Percentiles rank a stretch among this genome's conserved stretches.
phyloP scores from a whole-genome alignment of 345 rosid species.

The Syzygium grande region DNA sequence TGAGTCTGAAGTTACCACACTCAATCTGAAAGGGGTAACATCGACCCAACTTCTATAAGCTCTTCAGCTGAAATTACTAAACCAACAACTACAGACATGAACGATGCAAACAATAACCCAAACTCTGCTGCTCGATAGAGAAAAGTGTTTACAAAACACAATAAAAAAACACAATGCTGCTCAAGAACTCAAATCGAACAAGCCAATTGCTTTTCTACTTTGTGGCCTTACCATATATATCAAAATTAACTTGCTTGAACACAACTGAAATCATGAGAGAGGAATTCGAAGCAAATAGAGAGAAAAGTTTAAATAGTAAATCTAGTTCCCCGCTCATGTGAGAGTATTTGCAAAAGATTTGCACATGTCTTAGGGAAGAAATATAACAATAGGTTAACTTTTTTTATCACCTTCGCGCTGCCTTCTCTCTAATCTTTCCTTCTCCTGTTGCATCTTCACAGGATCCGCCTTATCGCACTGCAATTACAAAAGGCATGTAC shows the following conservation, averaged over 20 bases:
- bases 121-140: not conserved
- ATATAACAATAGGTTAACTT: not conserved
- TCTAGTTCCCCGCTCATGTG: not conserved
- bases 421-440: slow-evolving; percentile 54
- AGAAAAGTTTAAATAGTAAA: not conserved
- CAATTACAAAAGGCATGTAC: not conserved
- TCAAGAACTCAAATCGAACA: not conserved
- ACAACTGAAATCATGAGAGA: not conserved
- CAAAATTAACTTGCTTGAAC: not conserved
- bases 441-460: slow-evolving; percentile 47
- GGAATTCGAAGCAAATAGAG: not conserved
- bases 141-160: not conserved
- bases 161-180: not conserved
- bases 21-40: not conserved
- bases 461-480: slow-evolving; percentile 67
- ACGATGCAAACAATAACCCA: not conserved
- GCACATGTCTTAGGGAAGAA: not conserved
- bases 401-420: slow-evolving; percentile 62
- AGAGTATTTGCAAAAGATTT: not conserved
- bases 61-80: not conserved
- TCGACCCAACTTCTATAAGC: not conserved
- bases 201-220: not conserved
- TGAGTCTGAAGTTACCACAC: not conserved
- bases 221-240: not conserved
- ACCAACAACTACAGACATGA: not conserved